Evolutionary conservation across 2,329 filamentous ascomycete genomes (phyloP).

Genomic region (Neofusicoccum sp.): DNA sequence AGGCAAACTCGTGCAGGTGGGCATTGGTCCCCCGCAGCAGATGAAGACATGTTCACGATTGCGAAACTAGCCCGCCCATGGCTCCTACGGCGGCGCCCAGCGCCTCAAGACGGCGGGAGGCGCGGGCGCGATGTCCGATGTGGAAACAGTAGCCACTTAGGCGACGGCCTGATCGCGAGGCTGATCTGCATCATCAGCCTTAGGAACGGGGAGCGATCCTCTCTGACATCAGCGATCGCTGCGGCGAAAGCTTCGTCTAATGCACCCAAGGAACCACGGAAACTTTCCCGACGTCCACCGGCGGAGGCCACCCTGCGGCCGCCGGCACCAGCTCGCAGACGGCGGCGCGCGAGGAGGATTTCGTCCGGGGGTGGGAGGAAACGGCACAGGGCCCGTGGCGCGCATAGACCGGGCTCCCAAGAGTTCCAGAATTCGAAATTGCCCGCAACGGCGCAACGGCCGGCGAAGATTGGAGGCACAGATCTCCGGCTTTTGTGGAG

Average conservation of each 20-base stretch:
- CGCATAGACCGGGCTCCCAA: constrained; percentile 6
- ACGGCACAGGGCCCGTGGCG: not conserved
- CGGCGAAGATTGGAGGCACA: constrained; percentile 11
- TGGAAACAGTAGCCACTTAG: constrained; percentile 1
- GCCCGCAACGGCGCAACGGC: constrained; percentile 6
- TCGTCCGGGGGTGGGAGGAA: not conserved
- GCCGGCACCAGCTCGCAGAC: not conserved
- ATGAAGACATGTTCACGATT: too few relatives aligned
- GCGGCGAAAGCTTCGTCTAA: not conserved
- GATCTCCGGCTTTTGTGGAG: constrained; percentile 22
- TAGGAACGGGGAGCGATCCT: constrained; percentile 13
- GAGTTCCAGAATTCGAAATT: constrained; percentile 5
- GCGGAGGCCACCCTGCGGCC: not conserved
- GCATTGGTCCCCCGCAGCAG: too few relatives aligned
- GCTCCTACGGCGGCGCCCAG: not conserved
- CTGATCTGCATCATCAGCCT: constrained; percentile 16
- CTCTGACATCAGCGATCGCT: constrained; percentile 19
- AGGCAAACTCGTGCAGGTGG: too few relatives aligned
- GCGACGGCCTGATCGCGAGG: constrained; percentile 1
- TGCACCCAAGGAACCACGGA: not conserved
- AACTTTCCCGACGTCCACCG: not conserved
- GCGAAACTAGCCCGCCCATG: not conserved
- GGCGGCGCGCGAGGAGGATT: not conserved
- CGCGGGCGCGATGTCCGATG: constrained; percentile 11
- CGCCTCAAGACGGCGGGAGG: constrained; percentile 4